phyloP scores from a whole-genome alignment of 2,329 filamentous ascomycete species.

The Trichoderma koningii region DNA sequence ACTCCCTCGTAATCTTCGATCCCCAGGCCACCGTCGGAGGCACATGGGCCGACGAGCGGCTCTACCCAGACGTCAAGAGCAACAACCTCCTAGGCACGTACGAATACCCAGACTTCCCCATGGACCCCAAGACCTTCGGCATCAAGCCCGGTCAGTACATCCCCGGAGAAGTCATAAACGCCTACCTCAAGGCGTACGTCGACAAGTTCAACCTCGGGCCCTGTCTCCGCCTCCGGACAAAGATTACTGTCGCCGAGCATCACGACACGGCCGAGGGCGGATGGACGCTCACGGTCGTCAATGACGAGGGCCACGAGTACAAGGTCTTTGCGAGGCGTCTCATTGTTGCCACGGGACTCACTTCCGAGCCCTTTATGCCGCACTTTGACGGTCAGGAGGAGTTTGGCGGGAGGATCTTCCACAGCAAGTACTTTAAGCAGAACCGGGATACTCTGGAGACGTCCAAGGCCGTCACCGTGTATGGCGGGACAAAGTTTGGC shows the following conservation, averaged over 20 bases:
- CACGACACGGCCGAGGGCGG: constrained; percentile 41
- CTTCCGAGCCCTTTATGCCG: constrained; percentile 51
- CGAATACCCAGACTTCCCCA: constrained; percentile 73
- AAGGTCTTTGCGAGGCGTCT: constrained; percentile 49
- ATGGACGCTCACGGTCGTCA: constrained; percentile 45
- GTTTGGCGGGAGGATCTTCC: constrained; percentile 53
- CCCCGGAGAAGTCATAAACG: constrained; percentile 49
- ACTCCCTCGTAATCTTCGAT: constrained; percentile 61
- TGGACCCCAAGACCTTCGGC: constrained; percentile 58
- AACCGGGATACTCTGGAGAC: constrained; percentile 45
- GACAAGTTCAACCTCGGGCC: constrained; percentile 46
- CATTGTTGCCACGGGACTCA: constrained; percentile 58
- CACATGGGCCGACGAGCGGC: constrained; percentile 66
- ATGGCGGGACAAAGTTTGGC: constrained; percentile 65
- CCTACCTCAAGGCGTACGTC: constrained; percentile 51
- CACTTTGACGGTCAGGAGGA: constrained; percentile 48
- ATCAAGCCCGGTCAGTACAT: constrained; percentile 51
- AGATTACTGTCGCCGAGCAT: constrained; percentile 48
- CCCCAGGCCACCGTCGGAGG: constrained; percentile 61
- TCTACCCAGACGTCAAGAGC: constrained; percentile 69
- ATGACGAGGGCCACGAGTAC: constrained; percentile 28
- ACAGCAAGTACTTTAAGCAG: constrained; percentile 50
- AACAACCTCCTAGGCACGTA: constrained; percentile 76
- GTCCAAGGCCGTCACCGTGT: constrained; percentile 53
- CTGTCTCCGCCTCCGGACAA: constrained; percentile 45